phyloP scores from a whole-genome alignment of 163 green algal genomes.

The Smithsoniella earleae region DNA sequence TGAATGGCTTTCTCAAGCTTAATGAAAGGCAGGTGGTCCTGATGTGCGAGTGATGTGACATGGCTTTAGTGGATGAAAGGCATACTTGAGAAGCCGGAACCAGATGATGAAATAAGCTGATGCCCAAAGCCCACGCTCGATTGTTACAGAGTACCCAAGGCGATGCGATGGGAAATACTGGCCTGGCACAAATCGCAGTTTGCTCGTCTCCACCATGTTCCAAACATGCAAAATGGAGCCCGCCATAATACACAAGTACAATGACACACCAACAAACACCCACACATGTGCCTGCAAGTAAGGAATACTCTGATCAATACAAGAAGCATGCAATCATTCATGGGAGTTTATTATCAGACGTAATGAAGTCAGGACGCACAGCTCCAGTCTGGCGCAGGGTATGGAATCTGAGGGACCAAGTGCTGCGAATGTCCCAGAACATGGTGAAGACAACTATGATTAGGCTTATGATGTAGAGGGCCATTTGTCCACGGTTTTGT shows the following conservation, averaged over 20 bases:
- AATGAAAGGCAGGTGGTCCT: too few relatives aligned
- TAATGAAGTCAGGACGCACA: neutral
- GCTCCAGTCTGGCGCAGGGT: neutral
- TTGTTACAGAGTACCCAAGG: neutral
- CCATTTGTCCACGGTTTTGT: neutral
- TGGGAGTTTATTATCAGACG: neutral
- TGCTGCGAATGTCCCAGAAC: neutral
- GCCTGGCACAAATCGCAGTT: neutral
- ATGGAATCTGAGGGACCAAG: neutral
- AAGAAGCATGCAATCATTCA: too few relatives aligned
- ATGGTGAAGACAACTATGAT: neutral
- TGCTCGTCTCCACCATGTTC: conserved; percentile 9
- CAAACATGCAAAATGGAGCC: neutral
- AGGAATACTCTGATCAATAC: too few relatives aligned
- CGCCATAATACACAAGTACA: neutral
- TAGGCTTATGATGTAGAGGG: neutral
- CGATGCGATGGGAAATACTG: conserved; percentile 11
- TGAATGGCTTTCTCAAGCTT: too few relatives aligned
- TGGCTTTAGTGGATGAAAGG: too few relatives aligned
- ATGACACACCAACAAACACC: neutral
- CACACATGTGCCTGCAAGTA: neutral
- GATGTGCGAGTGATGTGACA: too few relatives aligned
- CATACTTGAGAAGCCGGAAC: conserved; percentile 25
- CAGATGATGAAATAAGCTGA: neutral
- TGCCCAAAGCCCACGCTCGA: conserved; percentile 12